phyloP scores from a whole-genome alignment of 306 rosid genomes.

The Argentina anserina region DNA sequence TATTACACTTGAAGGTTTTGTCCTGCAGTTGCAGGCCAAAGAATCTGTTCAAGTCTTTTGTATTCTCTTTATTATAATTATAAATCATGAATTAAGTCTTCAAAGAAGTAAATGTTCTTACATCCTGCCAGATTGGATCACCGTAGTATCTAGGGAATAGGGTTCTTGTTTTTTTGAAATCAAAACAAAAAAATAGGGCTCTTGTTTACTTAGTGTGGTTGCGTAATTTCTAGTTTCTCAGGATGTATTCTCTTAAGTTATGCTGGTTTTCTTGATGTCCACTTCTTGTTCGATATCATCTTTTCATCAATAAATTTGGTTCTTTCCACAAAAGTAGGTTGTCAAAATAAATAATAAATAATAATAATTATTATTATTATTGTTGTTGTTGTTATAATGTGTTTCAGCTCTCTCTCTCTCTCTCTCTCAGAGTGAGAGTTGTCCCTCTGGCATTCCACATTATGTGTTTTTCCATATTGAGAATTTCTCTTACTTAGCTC shows the following conservation, averaged over 20 bases:
- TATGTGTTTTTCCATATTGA: slow-evolving; percentile 11
- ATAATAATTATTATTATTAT: neutral
- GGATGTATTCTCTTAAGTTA: no score
- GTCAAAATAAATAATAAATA: neutral
- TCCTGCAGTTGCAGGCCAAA: neutral
- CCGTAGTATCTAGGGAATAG: neutral
- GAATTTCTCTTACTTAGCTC: slow-evolving; percentile 28
- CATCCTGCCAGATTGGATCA: neutral
- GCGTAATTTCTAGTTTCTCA: neutral
- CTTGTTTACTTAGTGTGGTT: neutral
- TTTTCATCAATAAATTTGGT: neutral
- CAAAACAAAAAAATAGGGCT: no score
- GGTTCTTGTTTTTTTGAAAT: neutral
- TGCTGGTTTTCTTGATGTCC: neutral
- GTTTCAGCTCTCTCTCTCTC: neutral
- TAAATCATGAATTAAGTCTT: neutral
- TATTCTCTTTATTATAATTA: neutral
- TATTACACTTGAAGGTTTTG: neutral
- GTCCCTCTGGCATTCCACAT: neutral
- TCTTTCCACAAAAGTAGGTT: neutral
- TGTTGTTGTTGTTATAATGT: neutral
- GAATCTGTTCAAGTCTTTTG: neutral
- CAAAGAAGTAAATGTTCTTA: neutral
- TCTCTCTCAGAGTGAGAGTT: neutral
- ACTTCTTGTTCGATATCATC: neutral